phyloP scores from a whole-genome alignment of 2,329 filamentous ascomycete species.

The Byssothecium circinans region DNA sequence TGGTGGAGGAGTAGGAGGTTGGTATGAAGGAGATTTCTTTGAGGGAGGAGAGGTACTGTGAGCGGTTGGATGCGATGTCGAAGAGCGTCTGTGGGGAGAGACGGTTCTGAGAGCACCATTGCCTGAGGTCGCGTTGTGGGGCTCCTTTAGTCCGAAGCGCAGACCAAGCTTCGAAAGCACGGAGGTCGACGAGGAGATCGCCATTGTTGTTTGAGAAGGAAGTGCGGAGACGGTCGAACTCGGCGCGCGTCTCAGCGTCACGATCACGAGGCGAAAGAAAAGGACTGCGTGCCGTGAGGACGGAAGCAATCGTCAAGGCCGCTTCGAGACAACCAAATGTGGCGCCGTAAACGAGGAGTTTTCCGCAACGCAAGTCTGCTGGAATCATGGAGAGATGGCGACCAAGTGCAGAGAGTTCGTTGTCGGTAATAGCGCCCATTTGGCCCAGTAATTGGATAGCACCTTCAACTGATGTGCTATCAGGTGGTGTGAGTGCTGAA shows the following conservation, averaged over 20 bases:
- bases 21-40: conserved; percentile 80
- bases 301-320: conserved; percentile 84
- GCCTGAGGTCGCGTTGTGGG: conserved; percentile 63
- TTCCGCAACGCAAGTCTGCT: conserved; percentile 87
- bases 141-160: conserved; percentile 61
- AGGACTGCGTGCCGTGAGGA: conserved; percentile 84
- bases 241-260: conserved; percentile 79
- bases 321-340: conserved; percentile 92
- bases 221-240: conserved; percentile 74
- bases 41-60: conserved; percentile 83
- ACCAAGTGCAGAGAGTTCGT: conserved; percentile 86
- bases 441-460: conserved; percentile 76
- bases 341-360: conserved; percentile 92
- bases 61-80: conserved; percentile 84
- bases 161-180: conserved; percentile 82
- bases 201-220: conserved; percentile 77
- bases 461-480: conserved; percentile 79
- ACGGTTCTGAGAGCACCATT: conserved; percentile 85
- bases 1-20: conserved; percentile 40
- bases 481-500: conserved; percentile 86
- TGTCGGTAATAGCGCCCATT: conserved; percentile 86
- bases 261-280: conserved; percentile 84
- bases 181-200: conserved; percentile 83
- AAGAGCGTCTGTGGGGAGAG: conserved; percentile 79
- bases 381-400: conserved; percentile 94